phyloP scores from a whole-genome alignment of 2,329 filamentous ascomycete genomes.

The Claviceps arundinis region DNA sequence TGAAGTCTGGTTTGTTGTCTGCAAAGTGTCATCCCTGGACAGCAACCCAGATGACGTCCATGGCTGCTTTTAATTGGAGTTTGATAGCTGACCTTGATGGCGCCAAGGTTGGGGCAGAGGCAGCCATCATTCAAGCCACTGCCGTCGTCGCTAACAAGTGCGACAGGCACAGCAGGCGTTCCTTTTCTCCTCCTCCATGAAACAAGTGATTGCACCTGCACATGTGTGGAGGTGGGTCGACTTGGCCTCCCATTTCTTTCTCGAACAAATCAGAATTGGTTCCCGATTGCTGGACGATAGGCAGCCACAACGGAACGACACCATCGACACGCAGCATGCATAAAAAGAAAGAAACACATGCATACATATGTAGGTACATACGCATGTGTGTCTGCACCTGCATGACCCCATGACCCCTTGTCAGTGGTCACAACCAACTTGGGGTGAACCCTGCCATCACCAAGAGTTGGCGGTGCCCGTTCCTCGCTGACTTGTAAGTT shows the following conservation, averaged over 20 bases:
- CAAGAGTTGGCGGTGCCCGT: background rate
- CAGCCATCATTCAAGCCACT: background rate
- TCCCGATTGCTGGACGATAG: background rate
- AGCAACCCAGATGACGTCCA: background rate
- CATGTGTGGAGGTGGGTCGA: background rate
- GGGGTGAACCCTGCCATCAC: background rate
- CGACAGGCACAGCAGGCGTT: background rate
- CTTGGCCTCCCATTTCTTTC: background rate
- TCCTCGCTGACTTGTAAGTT: background rate
- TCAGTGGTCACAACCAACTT: background rate
- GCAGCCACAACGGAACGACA: background rate
- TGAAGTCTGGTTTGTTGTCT: background rate
- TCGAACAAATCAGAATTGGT: background rate
- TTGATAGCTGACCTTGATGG: background rate
- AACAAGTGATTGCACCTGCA: background rate
- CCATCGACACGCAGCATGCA: background rate
- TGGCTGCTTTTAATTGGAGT: background rate
- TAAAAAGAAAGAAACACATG: background rate
- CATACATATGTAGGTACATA: background rate
- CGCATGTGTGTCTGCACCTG: too few species aligned
- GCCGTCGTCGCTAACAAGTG: background rate
- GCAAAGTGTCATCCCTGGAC: constrained; percentile 2
- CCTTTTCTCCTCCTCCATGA: background rate
- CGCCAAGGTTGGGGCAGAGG: background rate
- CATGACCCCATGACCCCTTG: background rate